A percentile compares a stretch with the other conserved stretches of the same genome.
phyloP scores from a whole-genome alignment of 1,284 basidiomycete genomes.

The Sphagnurus paluster region DNA sequence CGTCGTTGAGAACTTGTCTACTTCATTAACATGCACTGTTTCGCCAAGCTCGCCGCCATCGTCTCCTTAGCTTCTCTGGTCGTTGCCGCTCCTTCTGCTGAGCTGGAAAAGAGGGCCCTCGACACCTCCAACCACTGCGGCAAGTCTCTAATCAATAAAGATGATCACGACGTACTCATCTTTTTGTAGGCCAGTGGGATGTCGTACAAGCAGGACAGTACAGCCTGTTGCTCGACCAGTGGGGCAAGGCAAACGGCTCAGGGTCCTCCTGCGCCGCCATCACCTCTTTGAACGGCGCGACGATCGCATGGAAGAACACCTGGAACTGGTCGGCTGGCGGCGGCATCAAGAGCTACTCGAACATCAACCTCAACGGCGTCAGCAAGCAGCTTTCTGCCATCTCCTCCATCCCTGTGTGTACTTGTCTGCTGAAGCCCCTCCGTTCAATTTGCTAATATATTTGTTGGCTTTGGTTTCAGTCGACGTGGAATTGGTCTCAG shows the following conservation, averaged over 20 bases:
- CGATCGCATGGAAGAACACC: constrained; percentile 50
- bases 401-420: constrained; percentile 54
- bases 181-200: constrained; percentile 58
- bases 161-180: neutral
- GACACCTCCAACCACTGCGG: constrained; percentile 36
- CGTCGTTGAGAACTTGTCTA: too few species aligned
- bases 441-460: too few species aligned
- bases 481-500: constrained; percentile 40
- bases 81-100: constrained; percentile 28
- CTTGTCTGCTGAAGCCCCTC: too few species aligned
- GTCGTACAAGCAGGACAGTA: constrained; percentile 45
- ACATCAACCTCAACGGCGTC: constrained; percentile 53
- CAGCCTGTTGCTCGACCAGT: constrained; percentile 50
- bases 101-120: constrained; percentile 27
- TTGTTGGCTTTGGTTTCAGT: too few species aligned
- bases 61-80: constrained; percentile 23
- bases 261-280: constrained; percentile 60
- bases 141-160: constrained; percentile 14
- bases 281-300: constrained; percentile 44
- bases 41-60: constrained; percentile 12
- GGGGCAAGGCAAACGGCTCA: constrained; percentile 48
- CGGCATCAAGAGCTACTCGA: constrained; percentile 62
- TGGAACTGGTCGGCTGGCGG: constrained; percentile 57
- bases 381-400: constrained; percentile 56
- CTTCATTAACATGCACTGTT: constrained; percentile 9